Evolutionary conservation across 2,329 filamentous ascomycete species (phyloP).

Genomic region (Aspergillus nomiae): DNA sequence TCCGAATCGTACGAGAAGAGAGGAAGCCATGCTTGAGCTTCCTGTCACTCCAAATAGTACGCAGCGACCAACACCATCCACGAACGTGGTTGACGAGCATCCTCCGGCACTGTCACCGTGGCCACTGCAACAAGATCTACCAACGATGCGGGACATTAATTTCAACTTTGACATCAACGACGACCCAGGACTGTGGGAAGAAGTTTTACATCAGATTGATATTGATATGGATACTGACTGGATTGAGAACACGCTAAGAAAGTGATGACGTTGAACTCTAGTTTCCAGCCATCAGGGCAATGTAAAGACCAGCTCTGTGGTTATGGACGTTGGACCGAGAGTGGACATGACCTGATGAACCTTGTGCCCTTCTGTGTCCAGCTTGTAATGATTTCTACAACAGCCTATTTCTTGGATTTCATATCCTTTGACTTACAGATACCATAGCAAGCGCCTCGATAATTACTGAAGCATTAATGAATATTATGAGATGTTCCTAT

Average conservation of each 20-base stretch:
- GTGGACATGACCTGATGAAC: background rate
- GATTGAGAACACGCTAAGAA: constrained; percentile 35
- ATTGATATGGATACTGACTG: constrained; percentile 47
- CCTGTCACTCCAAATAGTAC: constrained; percentile 20
- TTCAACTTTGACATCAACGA: constrained; percentile 41
- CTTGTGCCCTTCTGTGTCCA: background rate
- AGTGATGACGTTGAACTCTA: constrained; percentile 10
- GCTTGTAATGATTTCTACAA: too few species aligned
- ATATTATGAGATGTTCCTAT: background rate
- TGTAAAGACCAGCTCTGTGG: background rate
- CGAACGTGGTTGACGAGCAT: constrained; percentile 3
- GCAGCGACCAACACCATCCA: constrained; percentile 14
- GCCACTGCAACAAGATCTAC: constrained; percentile 22
- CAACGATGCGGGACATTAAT: constrained; percentile 33
- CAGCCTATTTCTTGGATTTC: too few species aligned
- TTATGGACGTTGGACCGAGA: background rate
- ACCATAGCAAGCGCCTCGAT: background rate
- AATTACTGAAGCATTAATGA: background rate
- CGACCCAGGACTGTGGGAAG: constrained; percentile 45
- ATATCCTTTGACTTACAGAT: too few species aligned
- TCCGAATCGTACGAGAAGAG: constrained; percentile 17
- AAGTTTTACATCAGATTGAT: constrained; percentile 42
- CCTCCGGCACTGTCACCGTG: constrained; percentile 16
- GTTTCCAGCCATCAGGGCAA: background rate
- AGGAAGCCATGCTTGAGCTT: constrained; percentile 1